phyloP scores from a whole-genome alignment of 1,284 basidiomycete genomes.

The Irpex rosettiformis region DNA sequence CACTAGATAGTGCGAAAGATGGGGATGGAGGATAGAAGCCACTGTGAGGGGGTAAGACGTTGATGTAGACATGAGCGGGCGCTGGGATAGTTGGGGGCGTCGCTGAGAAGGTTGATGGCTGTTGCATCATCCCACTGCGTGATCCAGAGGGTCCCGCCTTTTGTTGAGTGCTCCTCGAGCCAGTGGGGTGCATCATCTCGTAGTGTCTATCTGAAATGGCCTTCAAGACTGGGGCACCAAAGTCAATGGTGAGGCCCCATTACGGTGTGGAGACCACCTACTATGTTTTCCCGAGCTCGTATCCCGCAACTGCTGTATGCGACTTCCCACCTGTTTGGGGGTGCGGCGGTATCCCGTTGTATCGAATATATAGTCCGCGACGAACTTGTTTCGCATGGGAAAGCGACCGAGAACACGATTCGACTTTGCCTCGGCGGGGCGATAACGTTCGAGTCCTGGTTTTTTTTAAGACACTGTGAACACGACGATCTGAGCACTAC shows the following conservation, averaged over 20 bases:
- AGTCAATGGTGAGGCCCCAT: neutral
- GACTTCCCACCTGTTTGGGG: slow-evolving; percentile 71
- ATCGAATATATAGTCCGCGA: slow-evolving; percentile 64
- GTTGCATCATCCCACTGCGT: neutral
- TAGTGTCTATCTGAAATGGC: slow-evolving; percentile 32
- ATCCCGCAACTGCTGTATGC: slow-evolving; percentile 68
- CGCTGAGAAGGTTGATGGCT: neutral
- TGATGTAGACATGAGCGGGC: slow-evolving; percentile 45
- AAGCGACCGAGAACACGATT: slow-evolving; percentile 67
- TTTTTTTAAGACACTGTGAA: neutral
- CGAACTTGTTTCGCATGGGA: slow-evolving; percentile 71
- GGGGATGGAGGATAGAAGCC: neutral
- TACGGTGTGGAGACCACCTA: slow-evolving; percentile 33
- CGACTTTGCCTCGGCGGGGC: slow-evolving; percentile 65
- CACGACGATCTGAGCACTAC: too few relatives aligned
- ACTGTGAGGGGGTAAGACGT: slow-evolving; percentile 41
- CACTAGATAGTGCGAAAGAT: neutral
- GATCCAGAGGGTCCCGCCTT: neutral
- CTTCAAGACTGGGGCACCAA: slow-evolving; percentile 27
- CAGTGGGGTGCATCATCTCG: slow-evolving; percentile 27
- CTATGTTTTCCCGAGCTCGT: slow-evolving; percentile 61
- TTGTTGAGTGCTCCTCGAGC: slow-evolving; percentile 1
- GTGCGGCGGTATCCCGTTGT: slow-evolving; percentile 62
- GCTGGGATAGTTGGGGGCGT: slow-evolving; percentile 11
- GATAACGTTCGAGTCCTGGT: slow-evolving; percentile 61